These are phyloP conservation scores for Vigna angularis DNA, from an alignment of 306 rosid species.

Conservation along the genomic window DNA sequence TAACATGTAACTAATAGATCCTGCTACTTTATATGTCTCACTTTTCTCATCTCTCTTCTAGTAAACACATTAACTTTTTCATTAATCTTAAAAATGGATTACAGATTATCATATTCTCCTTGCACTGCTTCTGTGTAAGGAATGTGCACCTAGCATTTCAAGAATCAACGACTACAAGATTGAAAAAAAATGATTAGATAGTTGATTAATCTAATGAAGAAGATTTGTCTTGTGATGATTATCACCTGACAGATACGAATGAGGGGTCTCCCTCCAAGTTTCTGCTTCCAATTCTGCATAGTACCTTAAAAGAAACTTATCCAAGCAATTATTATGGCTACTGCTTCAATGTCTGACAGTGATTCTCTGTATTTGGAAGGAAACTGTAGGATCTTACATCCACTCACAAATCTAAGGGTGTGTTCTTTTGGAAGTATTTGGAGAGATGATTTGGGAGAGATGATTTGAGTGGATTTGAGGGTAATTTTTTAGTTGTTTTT, in stretches of 20 bases:
- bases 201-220: background rate
- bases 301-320: background rate
- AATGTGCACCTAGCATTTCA: constrained; percentile 1
- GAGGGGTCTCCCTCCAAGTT: background rate
- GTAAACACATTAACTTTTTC: too few species aligned
- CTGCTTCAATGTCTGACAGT: background rate
- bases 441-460: too few species aligned
- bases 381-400: background rate
- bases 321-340: background rate
- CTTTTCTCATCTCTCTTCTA: too few species aligned
- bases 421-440: too few species aligned
- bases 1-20: too few species aligned
- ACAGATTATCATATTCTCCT: too few species aligned
- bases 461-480: too few species aligned
- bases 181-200: background rate
- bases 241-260: background rate
- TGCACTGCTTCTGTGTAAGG: background rate
- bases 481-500: too few species aligned
- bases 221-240: background rate
- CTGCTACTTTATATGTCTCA: too few species aligned
- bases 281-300: background rate
- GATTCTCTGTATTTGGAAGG: background rate
- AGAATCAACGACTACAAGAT: background rate
- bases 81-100: background rate
- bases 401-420: too few species aligned